Evolutionary conservation across 140 eudicot genomes (phyloP).

Genomic region (Stevia rebaudiana): DNA sequence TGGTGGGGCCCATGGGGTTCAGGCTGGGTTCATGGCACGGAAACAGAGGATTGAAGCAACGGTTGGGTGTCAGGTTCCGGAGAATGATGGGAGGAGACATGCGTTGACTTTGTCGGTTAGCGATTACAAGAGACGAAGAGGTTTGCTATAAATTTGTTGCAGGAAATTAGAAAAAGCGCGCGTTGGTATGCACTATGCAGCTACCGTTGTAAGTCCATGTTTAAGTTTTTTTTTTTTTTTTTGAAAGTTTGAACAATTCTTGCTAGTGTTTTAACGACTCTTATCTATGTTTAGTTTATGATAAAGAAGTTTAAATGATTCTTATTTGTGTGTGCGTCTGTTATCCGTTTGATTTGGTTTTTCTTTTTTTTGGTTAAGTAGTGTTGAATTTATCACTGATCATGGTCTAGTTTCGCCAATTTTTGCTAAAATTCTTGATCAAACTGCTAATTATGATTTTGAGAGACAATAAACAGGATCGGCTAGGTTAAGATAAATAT

Average conservation of each 20-base stretch:
- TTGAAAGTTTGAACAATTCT: neutral
- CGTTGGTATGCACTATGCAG: no score
- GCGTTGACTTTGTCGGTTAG: constrained; percentile 74
- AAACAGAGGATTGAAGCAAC: constrained; percentile 90
- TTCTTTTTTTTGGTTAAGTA: neutral
- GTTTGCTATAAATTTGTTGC: constrained; percentile 50
- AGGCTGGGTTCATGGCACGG: constrained; percentile 81
- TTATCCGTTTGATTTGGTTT: neutral
- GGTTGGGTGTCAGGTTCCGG: constrained; percentile 68
- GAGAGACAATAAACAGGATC: neutral
- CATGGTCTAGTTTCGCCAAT: neutral
- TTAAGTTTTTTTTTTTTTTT: constrained; percentile 6
- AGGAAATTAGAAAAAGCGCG: no score
- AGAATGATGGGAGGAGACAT: constrained; percentile 87
- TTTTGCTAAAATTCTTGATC: neutral
- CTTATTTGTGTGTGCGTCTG: neutral
- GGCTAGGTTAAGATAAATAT: neutral
- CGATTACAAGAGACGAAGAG: constrained; percentile 90
- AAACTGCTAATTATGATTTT: neutral
- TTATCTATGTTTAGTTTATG: neutral
- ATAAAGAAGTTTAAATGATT: neutral
- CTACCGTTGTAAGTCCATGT: neutral
- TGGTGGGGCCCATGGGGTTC: constrained; percentile 84
- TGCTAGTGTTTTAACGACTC: neutral
- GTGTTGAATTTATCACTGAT: neutral